phyloP scores from a whole-genome alignment of 2,329 filamentous ascomycete species.

The Pyrenophora seminiperda region DNA sequence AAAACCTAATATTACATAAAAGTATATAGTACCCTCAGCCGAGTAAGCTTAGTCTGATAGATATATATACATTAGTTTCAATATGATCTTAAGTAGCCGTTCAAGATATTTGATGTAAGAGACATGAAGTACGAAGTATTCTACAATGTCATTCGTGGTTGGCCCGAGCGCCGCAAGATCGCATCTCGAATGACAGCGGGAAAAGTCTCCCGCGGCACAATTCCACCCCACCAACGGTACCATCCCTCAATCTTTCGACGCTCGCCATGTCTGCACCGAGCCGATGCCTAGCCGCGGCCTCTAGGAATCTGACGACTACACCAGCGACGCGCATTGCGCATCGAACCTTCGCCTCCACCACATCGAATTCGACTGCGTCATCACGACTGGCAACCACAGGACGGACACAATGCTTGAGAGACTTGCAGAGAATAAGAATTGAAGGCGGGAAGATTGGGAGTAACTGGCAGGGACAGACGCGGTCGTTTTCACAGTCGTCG shows the following conservation, averaged over 20 bases:
- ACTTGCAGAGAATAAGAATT: slow-evolving; percentile 10
- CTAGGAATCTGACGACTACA: slow-evolving; percentile 18
- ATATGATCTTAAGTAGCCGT: too few relatives aligned
- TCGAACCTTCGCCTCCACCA: slow-evolving; percentile 34
- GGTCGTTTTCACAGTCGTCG: slow-evolving; percentile 38
- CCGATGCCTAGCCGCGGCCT: slow-evolving; percentile 30
- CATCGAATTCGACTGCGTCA: slow-evolving; percentile 18
- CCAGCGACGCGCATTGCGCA: slow-evolving; percentile 24
- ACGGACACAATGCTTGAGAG: slow-evolving; percentile 21
- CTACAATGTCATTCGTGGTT: slow-evolving; percentile 14
- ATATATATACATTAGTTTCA: too few relatives aligned
- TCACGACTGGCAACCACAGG: slow-evolving; percentile 14
- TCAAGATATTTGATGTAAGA: background rate
- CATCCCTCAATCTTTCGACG: slow-evolving; percentile 3
- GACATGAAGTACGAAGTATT: background rate
- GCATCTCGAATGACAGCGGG: slow-evolving; percentile 13
- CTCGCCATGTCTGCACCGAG: slow-evolving; percentile 36
- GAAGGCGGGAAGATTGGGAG: slow-evolving; percentile 2
- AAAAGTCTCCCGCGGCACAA: slow-evolving; percentile 18
- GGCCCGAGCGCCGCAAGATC: slow-evolving; percentile 15
- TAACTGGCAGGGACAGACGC: slow-evolving; percentile 18
- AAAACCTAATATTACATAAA: too few relatives aligned
- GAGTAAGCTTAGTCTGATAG: too few relatives aligned
- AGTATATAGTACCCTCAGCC: too few relatives aligned
- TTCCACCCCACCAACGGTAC: slow-evolving; percentile 10